These are phyloP conservation scores for Laetiporus sulphureus DNA, from an alignment of 1,284 basidiomycete genomes.

Conservation along the genomic window DNA sequence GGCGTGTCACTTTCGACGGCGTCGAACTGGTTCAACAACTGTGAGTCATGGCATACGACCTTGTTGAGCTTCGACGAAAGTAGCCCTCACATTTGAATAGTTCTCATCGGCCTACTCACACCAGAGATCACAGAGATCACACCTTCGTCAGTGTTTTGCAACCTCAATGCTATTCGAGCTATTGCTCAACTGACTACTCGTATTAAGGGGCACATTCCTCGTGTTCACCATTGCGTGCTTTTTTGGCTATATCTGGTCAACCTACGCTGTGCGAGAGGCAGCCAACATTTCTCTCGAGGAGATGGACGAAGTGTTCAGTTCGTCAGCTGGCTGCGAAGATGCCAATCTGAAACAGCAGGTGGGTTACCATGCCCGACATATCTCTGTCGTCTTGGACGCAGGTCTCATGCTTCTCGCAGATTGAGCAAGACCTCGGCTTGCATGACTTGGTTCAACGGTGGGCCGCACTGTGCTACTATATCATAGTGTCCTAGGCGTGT, in stretches of 20 bases:
- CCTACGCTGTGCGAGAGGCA: slow-evolving; percentile 67
- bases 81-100: slow-evolving; percentile 36
- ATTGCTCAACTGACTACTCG: neutral
- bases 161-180: slow-evolving; percentile 2
- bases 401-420: slow-evolving; percentile 19
- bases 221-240: slow-evolving; percentile 62
- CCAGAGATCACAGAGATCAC: slow-evolving; percentile 65
- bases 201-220: slow-evolving; percentile 56
- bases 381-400: neutral
- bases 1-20: slow-evolving; percentile 82
- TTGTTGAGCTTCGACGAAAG: no score
- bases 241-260: slow-evolving; percentile 61
- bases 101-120: slow-evolving; percentile 75
- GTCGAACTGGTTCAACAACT: slow-evolving; percentile 80
- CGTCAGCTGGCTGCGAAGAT: slow-evolving; percentile 52
- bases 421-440: slow-evolving; percentile 33
- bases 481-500: no score
- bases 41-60: slow-evolving; percentile 31
- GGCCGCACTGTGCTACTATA: no score
- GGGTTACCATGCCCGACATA: no score
- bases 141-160: slow-evolving; percentile 42
- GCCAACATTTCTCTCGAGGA: slow-evolving; percentile 72
- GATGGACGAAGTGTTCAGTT: slow-evolving; percentile 62
- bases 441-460: slow-evolving; percentile 24
- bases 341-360: slow-evolving; percentile 41